Conservation (phyloP, 169 alveolate genomes). For the Plasmodium fragile region DNA sequence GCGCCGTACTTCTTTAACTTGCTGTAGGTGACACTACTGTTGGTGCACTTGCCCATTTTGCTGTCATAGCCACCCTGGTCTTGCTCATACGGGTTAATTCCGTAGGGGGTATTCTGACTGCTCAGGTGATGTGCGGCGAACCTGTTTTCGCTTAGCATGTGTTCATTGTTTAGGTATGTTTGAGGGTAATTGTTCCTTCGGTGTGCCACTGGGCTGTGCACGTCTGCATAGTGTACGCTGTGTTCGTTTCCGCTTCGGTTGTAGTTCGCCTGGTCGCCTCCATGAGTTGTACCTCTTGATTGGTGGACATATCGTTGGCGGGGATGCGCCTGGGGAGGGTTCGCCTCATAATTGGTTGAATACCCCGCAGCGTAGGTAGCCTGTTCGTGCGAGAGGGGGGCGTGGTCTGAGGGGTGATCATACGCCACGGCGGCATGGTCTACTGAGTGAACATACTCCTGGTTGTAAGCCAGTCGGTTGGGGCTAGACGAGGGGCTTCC, state of each 20-base stretch:
- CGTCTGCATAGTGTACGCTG: neutral
- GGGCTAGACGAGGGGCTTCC: neutral
- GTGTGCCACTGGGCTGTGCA: neutral
- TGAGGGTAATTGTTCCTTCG: slow-evolving; percentile 15
- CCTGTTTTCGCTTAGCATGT: slow-evolving; percentile 12
- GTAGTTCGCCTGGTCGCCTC: neutral
- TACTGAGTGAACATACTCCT: neutral
- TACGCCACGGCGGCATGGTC: neutral
- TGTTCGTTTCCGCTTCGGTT: neutral
- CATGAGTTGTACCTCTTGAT: neutral
- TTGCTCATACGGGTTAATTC: neutral
- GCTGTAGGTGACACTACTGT: slow-evolving; percentile 1
- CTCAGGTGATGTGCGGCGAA: neutral
- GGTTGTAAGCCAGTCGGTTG: neutral
- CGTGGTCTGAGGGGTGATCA: neutral
- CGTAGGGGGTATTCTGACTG: neutral
- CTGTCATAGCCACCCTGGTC: neutral
- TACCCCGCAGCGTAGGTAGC: neutral
- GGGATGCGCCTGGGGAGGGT: neutral
- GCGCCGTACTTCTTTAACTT: slow-evolving; percentile 25
- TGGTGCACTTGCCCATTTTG: neutral
- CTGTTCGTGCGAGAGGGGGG: neutral
- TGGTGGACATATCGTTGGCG: slow-evolving; percentile 10
- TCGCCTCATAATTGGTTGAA: neutral
- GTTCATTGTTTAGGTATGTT: neutral